Conservation (phyloP, 768 basidiomycete genomes). For the Hydnomerulius pinastri region DNA sequence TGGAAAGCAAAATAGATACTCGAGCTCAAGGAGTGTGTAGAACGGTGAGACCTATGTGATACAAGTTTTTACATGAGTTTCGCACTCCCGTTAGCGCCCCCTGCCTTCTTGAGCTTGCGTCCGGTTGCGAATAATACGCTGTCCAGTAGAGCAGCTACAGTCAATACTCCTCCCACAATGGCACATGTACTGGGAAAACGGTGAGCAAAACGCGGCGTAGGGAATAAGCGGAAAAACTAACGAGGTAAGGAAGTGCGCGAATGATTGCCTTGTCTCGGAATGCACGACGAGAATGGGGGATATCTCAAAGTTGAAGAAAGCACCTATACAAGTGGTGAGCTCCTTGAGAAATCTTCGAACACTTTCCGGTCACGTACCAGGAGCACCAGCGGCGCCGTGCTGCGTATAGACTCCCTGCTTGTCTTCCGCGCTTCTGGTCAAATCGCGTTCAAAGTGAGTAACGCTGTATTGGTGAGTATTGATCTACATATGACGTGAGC, state of each 20-base stretch:
- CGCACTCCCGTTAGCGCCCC: conserved; percentile 28
- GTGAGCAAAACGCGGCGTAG: not conserved
- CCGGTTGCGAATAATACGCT: conserved; percentile 83
- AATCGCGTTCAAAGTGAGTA: conserved; percentile 94
- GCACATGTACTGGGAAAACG: conserved; percentile 76
- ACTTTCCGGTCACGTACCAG: conserved; percentile 40
- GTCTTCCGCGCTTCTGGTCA: conserved; percentile 63
- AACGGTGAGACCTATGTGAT: conserved; percentile 5
- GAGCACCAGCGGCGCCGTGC: conserved; percentile 74
- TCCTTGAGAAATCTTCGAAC: not conserved
- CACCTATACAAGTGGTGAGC: conserved; percentile 44
- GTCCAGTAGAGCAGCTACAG: conserved; percentile 89
- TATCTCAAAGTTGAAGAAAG: conserved; percentile 94
- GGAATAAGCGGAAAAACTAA: conserved; percentile 43
- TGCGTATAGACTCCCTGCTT: conserved; percentile 68
- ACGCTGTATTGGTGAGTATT: conserved; percentile 95
- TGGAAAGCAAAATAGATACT: conserved; percentile 16
- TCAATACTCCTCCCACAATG: conserved; percentile 96
- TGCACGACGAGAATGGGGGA: conserved; percentile 95
- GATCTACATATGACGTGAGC: conserved; percentile 44
- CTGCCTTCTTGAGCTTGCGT: conserved; percentile 68
- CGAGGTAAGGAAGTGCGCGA: conserved; percentile 98
- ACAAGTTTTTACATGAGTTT: conserved; percentile 33
- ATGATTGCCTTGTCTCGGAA: conserved; percentile 87
- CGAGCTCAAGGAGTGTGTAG: conserved; percentile 10